Evolutionary conservation across 192 early-diverging fungal species (phyloP).

Genomic region (Entomortierella parvispora): DNA sequence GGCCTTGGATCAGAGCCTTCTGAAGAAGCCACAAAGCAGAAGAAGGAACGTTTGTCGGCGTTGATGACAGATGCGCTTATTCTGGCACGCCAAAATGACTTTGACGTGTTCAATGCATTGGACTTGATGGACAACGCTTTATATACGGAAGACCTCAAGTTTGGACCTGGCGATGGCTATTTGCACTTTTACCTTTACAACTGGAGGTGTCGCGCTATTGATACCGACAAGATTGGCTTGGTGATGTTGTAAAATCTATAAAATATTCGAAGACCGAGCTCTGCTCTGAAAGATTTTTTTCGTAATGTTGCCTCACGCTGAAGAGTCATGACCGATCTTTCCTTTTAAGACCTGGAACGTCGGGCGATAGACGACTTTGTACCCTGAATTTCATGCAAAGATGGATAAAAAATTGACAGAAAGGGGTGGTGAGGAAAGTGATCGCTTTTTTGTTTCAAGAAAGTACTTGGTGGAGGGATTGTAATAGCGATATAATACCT

Average conservation of each 20-base stretch:
- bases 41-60: conserved; percentile 61
- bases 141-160: conserved; percentile 86
- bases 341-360: too few species aligned
- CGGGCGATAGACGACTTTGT: too few species aligned
- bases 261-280: too few species aligned
- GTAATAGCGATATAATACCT: too few species aligned
- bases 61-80: conserved; percentile 87
- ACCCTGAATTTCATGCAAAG: too few species aligned
- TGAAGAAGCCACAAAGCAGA: conserved; percentile 48
- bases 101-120: conserved; percentile 97
- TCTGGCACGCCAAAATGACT: conserved; percentile 71
- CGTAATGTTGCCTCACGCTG: too few species aligned
- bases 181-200: conserved; percentile 98
- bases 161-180: conserved; percentile 93
- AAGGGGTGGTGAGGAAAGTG: too few species aligned
- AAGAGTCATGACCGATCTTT: too few species aligned
- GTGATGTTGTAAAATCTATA: conserved; percentile 90
- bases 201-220: conserved; percentile 81
- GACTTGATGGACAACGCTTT: conserved; percentile 90
- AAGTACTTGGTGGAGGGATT: too few species aligned
- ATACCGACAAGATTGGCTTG: conserved; percentile 79
- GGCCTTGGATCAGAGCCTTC: conserved; percentile 19
- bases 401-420: too few species aligned
- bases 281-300: too few species aligned
- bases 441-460: too few species aligned